These are phyloP conservation scores for Aspergillus udagawae DNA, from an alignment of 2,329 filamentous ascomycete species.

Conservation along the genomic window DNA sequence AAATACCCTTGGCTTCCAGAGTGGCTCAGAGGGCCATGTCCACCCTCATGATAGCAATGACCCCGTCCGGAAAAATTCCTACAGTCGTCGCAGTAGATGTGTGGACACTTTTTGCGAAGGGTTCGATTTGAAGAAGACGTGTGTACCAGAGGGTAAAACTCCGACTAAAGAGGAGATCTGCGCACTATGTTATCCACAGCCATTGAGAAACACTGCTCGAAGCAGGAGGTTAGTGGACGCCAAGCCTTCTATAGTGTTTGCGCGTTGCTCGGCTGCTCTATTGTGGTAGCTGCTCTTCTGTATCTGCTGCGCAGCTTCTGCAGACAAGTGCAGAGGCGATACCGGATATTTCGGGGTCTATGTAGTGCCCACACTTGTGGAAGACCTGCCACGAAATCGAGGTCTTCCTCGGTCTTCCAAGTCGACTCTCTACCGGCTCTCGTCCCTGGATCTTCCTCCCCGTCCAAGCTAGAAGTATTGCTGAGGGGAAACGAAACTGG, in stretches of 20 bases:
- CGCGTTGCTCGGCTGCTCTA: slow-evolving; percentile 7
- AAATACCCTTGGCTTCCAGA: not conserved
- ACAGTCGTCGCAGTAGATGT: slow-evolving; percentile 4
- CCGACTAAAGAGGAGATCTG: slow-evolving; percentile 8
- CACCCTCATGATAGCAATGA: not conserved
- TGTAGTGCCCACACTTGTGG: not conserved
- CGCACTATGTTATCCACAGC: slow-evolving; percentile 13
- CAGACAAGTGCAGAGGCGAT: not conserved
- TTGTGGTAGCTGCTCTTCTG: slow-evolving; percentile 5
- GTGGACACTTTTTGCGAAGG: slow-evolving; percentile 10
- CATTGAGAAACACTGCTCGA: slow-evolving; percentile 11
- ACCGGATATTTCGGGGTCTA: slow-evolving; percentile 3
- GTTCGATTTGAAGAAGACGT: slow-evolving; percentile 7
- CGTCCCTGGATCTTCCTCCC: not conserved
- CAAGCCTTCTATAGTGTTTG: slow-evolving; percentile 13
- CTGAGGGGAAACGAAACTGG: not conserved
- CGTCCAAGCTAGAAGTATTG: not conserved
- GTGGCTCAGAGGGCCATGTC: not conserved
- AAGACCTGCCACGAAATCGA: not conserved
- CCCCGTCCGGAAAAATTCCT: not conserved
- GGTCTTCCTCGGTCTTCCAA: not conserved
- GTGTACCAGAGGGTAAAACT: not conserved
- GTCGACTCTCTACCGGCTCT: not conserved
- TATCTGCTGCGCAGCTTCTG: slow-evolving; percentile 7
- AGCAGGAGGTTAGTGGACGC: slow-evolving; percentile 8